Base-by-base conservation (phyloP, 305 asterid species). In the Fraxinus baroniana region DNA sequence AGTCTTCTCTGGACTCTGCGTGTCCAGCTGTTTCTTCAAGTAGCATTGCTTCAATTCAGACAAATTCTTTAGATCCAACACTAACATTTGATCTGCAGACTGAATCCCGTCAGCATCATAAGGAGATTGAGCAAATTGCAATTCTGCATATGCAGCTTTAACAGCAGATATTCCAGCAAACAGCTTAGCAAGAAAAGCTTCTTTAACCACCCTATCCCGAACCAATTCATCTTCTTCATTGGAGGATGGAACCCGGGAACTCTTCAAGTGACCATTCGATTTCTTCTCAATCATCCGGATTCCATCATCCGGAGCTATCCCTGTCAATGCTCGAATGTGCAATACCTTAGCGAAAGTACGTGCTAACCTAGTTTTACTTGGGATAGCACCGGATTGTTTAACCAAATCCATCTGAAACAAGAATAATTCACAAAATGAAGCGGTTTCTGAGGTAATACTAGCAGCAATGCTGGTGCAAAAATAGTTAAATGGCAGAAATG, bases 101-200 rank as follows among this genome's bases (percentile, higher is more conserved):
- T 90, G 94, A 88, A 91, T 91, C 74, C 86, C 92, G 36, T 92
- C 95, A 0, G 94, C 84, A 83, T 93, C 93, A 57, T 91, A 93
- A 22, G 97, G 97, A 72, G 91, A 88, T 80, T 93, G 94, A 22
- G 95, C 82, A 32, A 76, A 86, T 52, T 93, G 97, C 81, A 93
- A 9, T 64, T 88, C 89, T 0, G 94, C 92, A 60, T 93, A 93
- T 0, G 95, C 93, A 18, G 97, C 91, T 87, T 93, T 93, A 17
- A 91, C 39, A 0, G 93, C 49, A 6, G 97, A 89, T 15, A 89
- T 3, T 77, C 89, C 82, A 24, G 95, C 92, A 49, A 93, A 93
- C 15, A 90, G 76, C 80, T 88, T 88, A 15, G 95, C 93, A 64
- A 90, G 73, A 82, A 91, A 91, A 60, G 91, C 95, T 80, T 91